These are phyloP conservation scores for Rhazya stricta DNA, from an alignment of 257 asterid genomes.

Conservation along the genomic window DNA sequence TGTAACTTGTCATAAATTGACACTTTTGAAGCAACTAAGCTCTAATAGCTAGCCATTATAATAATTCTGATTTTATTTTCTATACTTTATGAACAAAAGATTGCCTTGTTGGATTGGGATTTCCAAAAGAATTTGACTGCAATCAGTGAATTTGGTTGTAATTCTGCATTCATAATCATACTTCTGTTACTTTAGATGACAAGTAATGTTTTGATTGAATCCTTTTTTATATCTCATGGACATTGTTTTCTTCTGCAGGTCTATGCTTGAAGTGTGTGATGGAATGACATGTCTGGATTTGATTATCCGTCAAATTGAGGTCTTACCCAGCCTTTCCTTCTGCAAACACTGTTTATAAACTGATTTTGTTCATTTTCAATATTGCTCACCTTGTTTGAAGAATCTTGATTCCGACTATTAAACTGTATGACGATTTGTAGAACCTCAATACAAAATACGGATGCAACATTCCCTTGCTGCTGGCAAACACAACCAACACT, in stretches of 20 bases:
- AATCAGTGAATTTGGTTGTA: neutral
- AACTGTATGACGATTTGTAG: conserved; percentile 36
- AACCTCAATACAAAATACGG: conserved; percentile 68
- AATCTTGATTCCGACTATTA: conserved; percentile 21
- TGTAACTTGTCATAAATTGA: neutral
- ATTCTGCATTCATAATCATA: neutral
- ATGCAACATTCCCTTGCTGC: conserved; percentile 71
- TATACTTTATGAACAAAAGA: neutral
- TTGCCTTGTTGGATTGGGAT: neutral
- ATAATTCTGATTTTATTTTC: neutral
- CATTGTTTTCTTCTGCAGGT: conserved; percentile 43
- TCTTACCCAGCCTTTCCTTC: conserved; percentile 12
- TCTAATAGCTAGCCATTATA: neutral
- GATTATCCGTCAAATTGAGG: conserved; percentile 78
- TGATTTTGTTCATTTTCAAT: neutral
- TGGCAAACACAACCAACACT: conserved; percentile 49
- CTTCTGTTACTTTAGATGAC: neutral
- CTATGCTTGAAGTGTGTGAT: conserved; percentile 47
- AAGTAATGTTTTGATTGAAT: neutral
- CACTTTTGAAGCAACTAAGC: neutral
- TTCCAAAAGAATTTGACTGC: neutral
- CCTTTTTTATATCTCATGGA: neutral
- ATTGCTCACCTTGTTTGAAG: conserved; percentile 11
- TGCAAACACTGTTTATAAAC: neutral
- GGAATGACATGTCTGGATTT: conserved; percentile 71